phyloP scores from a whole-genome alignment of 495 filamentous ascomycete genomes.

The Clohesyomyces aquaticus region DNA sequence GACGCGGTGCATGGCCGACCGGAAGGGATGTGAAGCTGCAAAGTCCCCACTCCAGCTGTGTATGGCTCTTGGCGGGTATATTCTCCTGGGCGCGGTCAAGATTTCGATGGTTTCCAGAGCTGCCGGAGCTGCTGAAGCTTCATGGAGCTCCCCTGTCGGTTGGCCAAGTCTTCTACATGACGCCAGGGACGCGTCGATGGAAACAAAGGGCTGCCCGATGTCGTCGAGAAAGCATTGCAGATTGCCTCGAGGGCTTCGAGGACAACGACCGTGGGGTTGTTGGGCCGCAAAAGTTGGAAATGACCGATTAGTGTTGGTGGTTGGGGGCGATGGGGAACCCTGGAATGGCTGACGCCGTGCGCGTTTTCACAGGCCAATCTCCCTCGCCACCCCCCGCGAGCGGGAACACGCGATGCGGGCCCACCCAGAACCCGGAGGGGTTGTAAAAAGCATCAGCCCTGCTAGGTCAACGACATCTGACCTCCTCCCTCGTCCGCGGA shows the following conservation, averaged over 20 bases:
- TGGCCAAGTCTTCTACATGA: neutral
- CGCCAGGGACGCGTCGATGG: neutral
- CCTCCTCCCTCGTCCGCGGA: neutral
- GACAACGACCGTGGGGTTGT: neutral
- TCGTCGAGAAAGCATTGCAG: neutral
- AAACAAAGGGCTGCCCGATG: neutral
- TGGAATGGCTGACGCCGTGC: neutral
- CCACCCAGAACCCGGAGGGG: constrained; percentile 9
- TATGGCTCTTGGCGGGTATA: too few species aligned
- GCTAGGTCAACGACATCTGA: neutral
- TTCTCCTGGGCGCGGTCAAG: too few species aligned
- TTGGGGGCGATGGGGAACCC: neutral
- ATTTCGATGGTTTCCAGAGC: too few species aligned
- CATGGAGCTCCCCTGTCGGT: neutral
- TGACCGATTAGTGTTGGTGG: neutral
- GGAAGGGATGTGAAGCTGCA: neutral
- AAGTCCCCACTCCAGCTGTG: too few species aligned
- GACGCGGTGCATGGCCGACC: neutral
- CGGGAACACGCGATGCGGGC: constrained; percentile 1
- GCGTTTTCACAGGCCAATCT: neutral
- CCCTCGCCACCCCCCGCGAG: neutral
- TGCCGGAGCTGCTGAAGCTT: too few species aligned
- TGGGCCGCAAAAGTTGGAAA: neutral
- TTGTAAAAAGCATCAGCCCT: constrained; percentile 1
- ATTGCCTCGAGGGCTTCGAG: neutral